Evolutionary conservation across 1,284 basidiomycete species (phyloP).

Genomic region (Puccinia triticina): DNA sequence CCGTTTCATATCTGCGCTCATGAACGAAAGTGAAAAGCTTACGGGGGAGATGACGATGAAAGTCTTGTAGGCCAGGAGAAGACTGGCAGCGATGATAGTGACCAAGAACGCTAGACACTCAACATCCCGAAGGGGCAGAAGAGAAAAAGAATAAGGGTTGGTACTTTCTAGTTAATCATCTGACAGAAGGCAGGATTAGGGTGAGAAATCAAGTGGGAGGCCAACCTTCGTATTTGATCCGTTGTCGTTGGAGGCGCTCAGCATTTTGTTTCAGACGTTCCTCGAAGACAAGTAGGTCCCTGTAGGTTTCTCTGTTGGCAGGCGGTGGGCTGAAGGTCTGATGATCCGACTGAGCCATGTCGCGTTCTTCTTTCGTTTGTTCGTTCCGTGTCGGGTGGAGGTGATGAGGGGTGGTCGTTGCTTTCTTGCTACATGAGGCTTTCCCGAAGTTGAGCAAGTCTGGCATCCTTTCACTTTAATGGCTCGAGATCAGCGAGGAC

Average conservation of each 20-base stretch:
- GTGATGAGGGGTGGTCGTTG: no score
- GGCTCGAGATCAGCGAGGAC: no score
- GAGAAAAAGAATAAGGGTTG: neutral
- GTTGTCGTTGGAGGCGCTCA: conserved; percentile 37
- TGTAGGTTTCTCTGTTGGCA: conserved; percentile 74
- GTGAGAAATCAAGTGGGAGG: no score
- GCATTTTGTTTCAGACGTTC: conserved; percentile 94
- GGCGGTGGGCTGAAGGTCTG: conserved; percentile 62
- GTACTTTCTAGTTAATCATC: neutral
- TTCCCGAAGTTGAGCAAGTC: no score
- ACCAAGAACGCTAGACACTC: conserved; percentile 33
- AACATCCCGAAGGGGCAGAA: neutral
- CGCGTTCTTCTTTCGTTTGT: no score
- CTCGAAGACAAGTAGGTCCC: conserved; percentile 90
- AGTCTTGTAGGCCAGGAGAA: conserved; percentile 43
- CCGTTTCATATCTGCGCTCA: no score
- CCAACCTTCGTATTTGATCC: conserved; percentile 48
- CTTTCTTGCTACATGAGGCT: no score
- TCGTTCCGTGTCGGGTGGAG: no score
- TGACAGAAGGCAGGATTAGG: neutral
- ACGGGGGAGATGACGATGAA: conserved; percentile 41
- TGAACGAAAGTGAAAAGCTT: neutral
- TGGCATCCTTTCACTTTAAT: no score
- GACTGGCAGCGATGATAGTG: conserved; percentile 33
- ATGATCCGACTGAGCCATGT: neutral